Base-by-base conservation (phyloP, 176 grass and related monocot species). In the Leersia perrieri region DNA sequence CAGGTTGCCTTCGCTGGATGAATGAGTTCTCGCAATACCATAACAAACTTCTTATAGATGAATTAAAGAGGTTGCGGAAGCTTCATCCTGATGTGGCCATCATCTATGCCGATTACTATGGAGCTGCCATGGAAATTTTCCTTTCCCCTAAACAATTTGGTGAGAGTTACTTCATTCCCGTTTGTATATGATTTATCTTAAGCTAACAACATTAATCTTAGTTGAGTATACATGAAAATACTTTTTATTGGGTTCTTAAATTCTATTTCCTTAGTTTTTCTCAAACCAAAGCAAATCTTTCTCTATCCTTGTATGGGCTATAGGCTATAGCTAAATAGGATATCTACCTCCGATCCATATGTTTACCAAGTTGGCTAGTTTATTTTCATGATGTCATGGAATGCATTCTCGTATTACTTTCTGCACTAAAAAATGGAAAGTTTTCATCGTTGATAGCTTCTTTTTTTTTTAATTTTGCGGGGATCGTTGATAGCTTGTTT, bases 1-100 rank as follows among this genome's bases (percentile, higher is more conserved):
- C 86, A 14, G 96, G 92, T n/a, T 98, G 96, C 84, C 78, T 93
- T 22, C 84, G 77, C 22, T 87, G 92, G 79, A 83, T 95, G 62
- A 98, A 98, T 11, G 90, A 91, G 68, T 98, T 98, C 81, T 73
- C 96, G 4, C 2, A 81, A 53, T 88, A 93, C 75, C 96, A 98
- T 76, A 95, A 98, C 58, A 76, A 42, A 63, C 76, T 88, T 72
- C 92, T 98, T 8, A 1, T 60, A 3, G 36, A 88, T n/a, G 88
- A 95, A 58, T 10, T 98, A 13, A 33, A 72, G n/a, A 91, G 55
- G 67, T 80, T 84, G 7, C 86, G 96, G 9, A 78, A 79, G 13
- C 60, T 72, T 76, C 70, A 95, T 66, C 80, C 87, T 70, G 32
- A 70, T 61, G 84, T 74, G 16, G 76, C 64, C 1, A 95, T 98